Evolutionary conservation across 352 stramenopile genomes (phyloP), one percentile per base, ranked within the genome.

Genomic region (Phytophthora litchii): DNA sequence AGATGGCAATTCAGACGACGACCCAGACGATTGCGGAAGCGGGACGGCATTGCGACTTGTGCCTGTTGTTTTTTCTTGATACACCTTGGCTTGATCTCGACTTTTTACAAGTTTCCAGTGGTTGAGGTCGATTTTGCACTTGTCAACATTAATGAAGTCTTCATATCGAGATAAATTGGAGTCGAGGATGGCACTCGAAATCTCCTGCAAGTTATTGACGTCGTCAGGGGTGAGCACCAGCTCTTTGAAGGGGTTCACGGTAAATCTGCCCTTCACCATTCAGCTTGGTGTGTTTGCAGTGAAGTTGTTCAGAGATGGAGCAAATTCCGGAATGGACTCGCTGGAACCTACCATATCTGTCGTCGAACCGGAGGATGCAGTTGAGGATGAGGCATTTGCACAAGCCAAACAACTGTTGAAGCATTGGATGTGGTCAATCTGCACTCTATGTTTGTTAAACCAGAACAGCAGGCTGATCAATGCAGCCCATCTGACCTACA

Each of bases 51-150:
- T 57, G n/a, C 60, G 37, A 35, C 44, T 51, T 3, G 12, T 1
- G 1, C 44, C 63, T 14, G 49, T 29, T 0, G 36, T 3, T 20
- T 67, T 67, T 17, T 69, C 51, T n/a, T 59, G 50, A 19, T 56
- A 72, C 1, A 73, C 64, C 19, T 53, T 64, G 8, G 55, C 52
- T 35, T 48, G 60, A 36, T 73, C 68, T 38, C 40, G 60, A 41
- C 67, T 54, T 36, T 70, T 74, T 34, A 78, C 52, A 19, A 78
- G 57, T 49, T 78, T 78, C 69, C 69, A 78, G 3, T 64, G 52
- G 9, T 40, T 38, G 0, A 5, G 16, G 44, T 78, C 47, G 2
- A 72, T 21, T 7, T 20, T 36, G 3, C 45, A 25, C 10, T 64
- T 60, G 21, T 78, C 66, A 5, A 64, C 43, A 20, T 49, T 63